A percentile compares a stretch with the other conserved stretches of the same genome.
These are phyloP conservation scores for Diplodia seriata DNA, from an alignment of 2,329 filamentous ascomycete genomes.

Conservation along the genomic window DNA sequence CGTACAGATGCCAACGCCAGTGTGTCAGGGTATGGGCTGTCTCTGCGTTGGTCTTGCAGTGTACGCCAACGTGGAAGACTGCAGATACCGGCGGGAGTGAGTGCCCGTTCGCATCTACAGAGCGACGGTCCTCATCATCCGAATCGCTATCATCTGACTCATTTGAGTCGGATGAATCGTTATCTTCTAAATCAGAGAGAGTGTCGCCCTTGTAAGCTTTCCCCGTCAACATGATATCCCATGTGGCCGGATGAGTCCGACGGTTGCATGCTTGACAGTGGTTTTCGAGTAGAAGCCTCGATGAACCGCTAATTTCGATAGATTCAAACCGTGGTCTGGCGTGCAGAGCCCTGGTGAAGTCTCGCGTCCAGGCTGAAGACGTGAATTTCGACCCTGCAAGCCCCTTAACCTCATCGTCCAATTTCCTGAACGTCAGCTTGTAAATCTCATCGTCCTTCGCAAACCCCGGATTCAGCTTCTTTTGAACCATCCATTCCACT, in stretches of 20 bases:
- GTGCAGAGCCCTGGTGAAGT: slow-evolving; percentile 70
- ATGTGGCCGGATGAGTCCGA: slow-evolving; percentile 70
- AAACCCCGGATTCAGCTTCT: slow-evolving; percentile 76
- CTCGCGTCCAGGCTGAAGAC: slow-evolving; percentile 71
- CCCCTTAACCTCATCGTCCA: slow-evolving; percentile 73
- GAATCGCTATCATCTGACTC: slow-evolving; percentile 43
- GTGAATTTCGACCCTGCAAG: slow-evolving; percentile 74
- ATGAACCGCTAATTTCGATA: slow-evolving; percentile 50
- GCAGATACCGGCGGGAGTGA: slow-evolving; percentile 53
- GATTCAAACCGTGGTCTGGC: slow-evolving; percentile 68
- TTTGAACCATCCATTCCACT: slow-evolving; percentile 82
- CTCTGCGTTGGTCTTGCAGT: slow-evolving; percentile 69
- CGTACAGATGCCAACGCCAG: slow-evolving; percentile 77
- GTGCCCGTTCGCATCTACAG: slow-evolving; percentile 58
- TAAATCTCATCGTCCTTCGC: slow-evolving; percentile 69
- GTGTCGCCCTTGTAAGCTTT: slow-evolving; percentile 70
- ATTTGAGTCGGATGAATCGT: slow-evolving; percentile 32
- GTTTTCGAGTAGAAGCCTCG: slow-evolving; percentile 35
- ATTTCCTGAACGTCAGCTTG: slow-evolving; percentile 70
- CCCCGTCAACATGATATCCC: slow-evolving; percentile 67
- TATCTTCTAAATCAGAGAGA: slow-evolving; percentile 65
- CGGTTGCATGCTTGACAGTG: slow-evolving; percentile 76
- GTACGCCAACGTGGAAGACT: slow-evolving; percentile 61
- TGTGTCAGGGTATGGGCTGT: slow-evolving; percentile 76
- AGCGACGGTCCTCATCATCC: slow-evolving; percentile 48